These are phyloP conservation scores for Trichoderma atroviride DNA, from an alignment of 2,329 filamentous ascomycete species.

Conservation along the genomic window DNA sequence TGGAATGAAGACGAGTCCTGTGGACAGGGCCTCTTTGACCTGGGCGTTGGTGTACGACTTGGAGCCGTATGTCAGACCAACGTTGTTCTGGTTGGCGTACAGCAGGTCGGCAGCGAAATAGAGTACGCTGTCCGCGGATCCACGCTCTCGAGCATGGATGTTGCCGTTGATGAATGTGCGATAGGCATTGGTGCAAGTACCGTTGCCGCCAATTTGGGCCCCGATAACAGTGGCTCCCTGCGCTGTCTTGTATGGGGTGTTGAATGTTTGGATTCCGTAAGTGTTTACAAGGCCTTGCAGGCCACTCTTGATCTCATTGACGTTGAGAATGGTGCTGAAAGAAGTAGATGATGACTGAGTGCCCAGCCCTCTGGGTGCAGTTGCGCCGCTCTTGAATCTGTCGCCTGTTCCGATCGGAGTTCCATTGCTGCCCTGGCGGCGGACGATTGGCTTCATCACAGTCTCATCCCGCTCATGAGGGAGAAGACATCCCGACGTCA, in stretches of 20 bases:
- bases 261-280: constrained; percentile 13
- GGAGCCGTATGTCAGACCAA: constrained; percentile 55
- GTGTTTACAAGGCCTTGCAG: constrained; percentile 7
- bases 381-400: constrained; percentile 6
- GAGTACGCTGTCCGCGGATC: constrained; percentile 57
- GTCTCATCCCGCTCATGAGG: constrained; percentile 14
- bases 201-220: constrained; percentile 11
- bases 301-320: constrained; percentile 10
- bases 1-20: constrained; percentile 57
- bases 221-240: constrained; percentile 13
- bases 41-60: constrained; percentile 55
- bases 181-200: constrained; percentile 8
- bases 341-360: constrained; percentile 14
- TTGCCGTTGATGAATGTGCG: constrained; percentile 54
- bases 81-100: constrained; percentile 51
- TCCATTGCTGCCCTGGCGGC: constrained; percentile 13
- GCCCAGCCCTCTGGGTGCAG: constrained; percentile 4
- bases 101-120: constrained; percentile 62
- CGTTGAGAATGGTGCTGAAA: constrained; percentile 11
- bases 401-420: constrained; percentile 12
- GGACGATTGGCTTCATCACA: constrained; percentile 11
- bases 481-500: constrained; percentile 9
- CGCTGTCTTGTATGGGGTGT: constrained; percentile 6
- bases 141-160: constrained; percentile 61
- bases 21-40: constrained; percentile 53